A percentile compares a stretch with the other conserved stretches of the same genome.
These are phyloP conservation scores for Botryococcus braunii DNA, from an alignment of 163 green algal genomes.

Conservation along the genomic window DNA sequence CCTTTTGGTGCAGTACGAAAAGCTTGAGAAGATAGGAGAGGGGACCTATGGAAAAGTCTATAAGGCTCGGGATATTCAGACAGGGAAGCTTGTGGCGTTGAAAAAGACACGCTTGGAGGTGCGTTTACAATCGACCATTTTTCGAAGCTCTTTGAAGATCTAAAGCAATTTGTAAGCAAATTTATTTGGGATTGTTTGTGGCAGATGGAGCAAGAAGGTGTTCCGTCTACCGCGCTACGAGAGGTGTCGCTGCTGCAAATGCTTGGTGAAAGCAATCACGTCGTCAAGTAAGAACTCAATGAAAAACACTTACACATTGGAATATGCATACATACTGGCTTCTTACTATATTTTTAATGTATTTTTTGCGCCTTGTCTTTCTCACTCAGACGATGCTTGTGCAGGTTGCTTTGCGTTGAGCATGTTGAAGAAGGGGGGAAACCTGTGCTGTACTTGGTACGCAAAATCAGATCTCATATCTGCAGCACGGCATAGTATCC, in stretches of 20 bases:
- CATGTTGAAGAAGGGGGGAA: conserved; percentile 94
- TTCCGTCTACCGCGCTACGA: conserved; percentile 91
- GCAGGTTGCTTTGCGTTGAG: conserved; percentile 91
- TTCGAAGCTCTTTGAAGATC: too few relatives aligned
- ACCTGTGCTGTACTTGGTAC: conserved; percentile 92
- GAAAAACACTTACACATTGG: too few relatives aligned
- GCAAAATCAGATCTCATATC: too few relatives aligned
- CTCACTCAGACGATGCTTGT: too few relatives aligned
- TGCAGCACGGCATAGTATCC: too few relatives aligned
- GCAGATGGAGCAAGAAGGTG: conserved; percentile 98
- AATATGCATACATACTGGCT: too few relatives aligned
- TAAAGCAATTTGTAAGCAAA: too few relatives aligned
- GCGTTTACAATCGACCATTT: conserved; percentile 4
- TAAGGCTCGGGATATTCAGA: conserved; percentile 83
- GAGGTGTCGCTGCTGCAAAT: conserved; percentile 97
- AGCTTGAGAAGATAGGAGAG: conserved; percentile 93
- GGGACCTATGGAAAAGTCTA: conserved; percentile 96
- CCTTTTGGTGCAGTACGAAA: conserved; percentile 97
- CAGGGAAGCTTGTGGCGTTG: conserved; percentile 84
- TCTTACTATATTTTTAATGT: too few relatives aligned
- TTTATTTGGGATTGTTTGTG: too few relatives aligned
- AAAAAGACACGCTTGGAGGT: conserved; percentile 98
- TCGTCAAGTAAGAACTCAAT: conserved; percentile 81
- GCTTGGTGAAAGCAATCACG: conserved; percentile 92
- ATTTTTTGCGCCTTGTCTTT: too few relatives aligned